Conservation (phyloP, 768 basidiomycete genomes). For the Collybia nuda region DNA sequence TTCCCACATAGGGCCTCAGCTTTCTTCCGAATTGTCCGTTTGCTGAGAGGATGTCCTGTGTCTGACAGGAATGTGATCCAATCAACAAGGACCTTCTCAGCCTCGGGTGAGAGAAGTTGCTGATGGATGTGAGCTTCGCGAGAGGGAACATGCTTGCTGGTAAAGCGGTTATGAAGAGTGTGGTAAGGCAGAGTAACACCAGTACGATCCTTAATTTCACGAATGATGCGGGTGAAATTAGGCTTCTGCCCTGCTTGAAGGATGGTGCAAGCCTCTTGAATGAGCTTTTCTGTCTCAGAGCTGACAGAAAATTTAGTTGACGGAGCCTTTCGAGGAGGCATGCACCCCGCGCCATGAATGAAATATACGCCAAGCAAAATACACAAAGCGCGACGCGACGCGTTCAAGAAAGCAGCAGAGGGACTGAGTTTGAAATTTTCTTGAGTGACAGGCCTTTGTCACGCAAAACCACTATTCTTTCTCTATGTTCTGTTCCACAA, state of each 20-base stretch:
- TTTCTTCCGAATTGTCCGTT: neutral
- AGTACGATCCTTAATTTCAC: neutral
- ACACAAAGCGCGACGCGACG: too few relatives aligned
- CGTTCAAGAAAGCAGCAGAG: too few relatives aligned
- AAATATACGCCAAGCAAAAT: too few relatives aligned
- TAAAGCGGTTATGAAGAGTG: neutral
- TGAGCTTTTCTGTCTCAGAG: neutral
- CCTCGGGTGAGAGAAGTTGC: neutral
- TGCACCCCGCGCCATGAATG: too few relatives aligned
- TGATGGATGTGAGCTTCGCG: conserved; percentile 1
- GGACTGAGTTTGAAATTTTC: too few relatives aligned
- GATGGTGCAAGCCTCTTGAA: neutral
- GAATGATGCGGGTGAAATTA: neutral
- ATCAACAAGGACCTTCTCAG: conserved; percentile 3
- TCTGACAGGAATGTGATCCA: conserved; percentile 6
- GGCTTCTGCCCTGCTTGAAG: neutral
- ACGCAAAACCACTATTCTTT: too few relatives aligned
- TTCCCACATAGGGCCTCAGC: neutral
- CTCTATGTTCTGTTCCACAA: too few relatives aligned
- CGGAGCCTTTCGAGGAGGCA: too few relatives aligned
- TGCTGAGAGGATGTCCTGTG: neutral
- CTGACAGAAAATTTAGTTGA: too few relatives aligned
- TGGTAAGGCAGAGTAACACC: neutral
- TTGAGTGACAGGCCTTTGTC: too few relatives aligned
- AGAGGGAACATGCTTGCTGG: neutral